A percentile compares a stretch with the other conserved stretches of the same genome.
phyloP scores from a whole-genome alignment of 2,329 filamentous ascomycete species.

The Ceratocystis cacaofunesta region DNA sequence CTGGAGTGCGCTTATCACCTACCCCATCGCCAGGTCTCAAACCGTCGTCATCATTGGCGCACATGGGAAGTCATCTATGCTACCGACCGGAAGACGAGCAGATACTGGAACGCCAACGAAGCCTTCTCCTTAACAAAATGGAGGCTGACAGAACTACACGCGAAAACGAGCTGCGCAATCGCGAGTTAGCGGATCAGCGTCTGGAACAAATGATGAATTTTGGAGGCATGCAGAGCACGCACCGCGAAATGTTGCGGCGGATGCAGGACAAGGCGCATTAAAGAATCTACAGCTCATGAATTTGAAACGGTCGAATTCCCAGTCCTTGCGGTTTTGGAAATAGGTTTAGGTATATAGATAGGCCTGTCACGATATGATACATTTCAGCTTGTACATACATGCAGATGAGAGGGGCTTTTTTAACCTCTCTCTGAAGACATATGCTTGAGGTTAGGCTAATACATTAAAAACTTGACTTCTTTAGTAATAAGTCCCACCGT shows the following conservation, averaged over 20 bases:
- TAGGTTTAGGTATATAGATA: not conserved
- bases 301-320: not conserved
- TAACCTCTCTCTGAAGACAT: not conserved
- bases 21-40: conserved; percentile 1
- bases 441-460: not conserved
- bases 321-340: not conserved
- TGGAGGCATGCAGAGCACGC: conserved; percentile 58
- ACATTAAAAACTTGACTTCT: not conserved
- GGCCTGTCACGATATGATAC: not conserved
- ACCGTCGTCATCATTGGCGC: conserved; percentile 9
- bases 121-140: conserved; percentile 43
- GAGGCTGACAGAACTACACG: conserved; percentile 46
- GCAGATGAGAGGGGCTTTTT: not conserved
- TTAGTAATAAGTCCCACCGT: conserved; percentile 23
- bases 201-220: conserved; percentile 65
- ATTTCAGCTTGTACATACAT: not conserved
- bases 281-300: not conserved
- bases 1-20: not conserved
- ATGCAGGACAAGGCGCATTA: conserved; percentile 42
- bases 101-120: conserved; percentile 37
- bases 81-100: conserved; percentile 28
- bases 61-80: not conserved
- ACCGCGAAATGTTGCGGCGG: conserved; percentile 62
- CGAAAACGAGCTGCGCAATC: conserved; percentile 42
- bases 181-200: conserved; percentile 43